These are phyloP conservation scores for Wilhelminamyces savonicus DNA, from an alignment of 805 yeast species.

Conservation along the genomic window DNA sequence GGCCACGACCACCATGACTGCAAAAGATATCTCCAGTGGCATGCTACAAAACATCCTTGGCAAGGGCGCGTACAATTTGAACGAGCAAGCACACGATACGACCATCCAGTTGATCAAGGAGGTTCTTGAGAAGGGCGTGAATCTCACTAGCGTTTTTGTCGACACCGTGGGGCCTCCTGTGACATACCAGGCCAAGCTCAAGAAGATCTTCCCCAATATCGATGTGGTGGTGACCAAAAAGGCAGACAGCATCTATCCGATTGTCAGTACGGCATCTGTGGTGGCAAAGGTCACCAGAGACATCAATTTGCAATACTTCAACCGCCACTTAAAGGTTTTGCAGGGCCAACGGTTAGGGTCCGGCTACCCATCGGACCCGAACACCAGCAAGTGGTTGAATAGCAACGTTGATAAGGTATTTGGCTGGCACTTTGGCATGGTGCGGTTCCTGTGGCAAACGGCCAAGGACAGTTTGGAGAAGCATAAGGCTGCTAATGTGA, in stretches of 20 bases:
- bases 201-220: constrained; percentile 59
- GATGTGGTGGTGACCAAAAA: constrained; percentile 83
- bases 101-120: constrained; percentile 74
- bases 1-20: constrained; percentile 79
- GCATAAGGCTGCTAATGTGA: constrained; percentile 46
- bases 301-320: constrained; percentile 38
- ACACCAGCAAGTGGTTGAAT: constrained; percentile 73
- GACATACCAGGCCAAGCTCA: constrained; percentile 71
- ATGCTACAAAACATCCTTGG: constrained; percentile 60
- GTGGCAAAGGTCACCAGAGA: constrained; percentile 97
- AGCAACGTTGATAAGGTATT: constrained; percentile 59
- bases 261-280: constrained; percentile 91
- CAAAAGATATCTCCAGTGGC: constrained; percentile 80
- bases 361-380: constrained; percentile 93
- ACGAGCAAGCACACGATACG: constrained; percentile 95
- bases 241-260: constrained; percentile 88
- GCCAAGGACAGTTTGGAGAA: constrained; percentile 64
- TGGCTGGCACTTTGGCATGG: constrained; percentile 75
- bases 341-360: constrained; percentile 57
- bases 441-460: constrained; percentile 93
- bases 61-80: constrained; percentile 63
- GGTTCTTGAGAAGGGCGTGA: constrained; percentile 55
- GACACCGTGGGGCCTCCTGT: constrained; percentile 98
- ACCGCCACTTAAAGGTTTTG: constrained; percentile 19
- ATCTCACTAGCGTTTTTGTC: constrained; percentile 67